Evolutionary conservation across 2,329 filamentous ascomycete genomes (phyloP).

Genomic region (Penicillium sp.): DNA sequence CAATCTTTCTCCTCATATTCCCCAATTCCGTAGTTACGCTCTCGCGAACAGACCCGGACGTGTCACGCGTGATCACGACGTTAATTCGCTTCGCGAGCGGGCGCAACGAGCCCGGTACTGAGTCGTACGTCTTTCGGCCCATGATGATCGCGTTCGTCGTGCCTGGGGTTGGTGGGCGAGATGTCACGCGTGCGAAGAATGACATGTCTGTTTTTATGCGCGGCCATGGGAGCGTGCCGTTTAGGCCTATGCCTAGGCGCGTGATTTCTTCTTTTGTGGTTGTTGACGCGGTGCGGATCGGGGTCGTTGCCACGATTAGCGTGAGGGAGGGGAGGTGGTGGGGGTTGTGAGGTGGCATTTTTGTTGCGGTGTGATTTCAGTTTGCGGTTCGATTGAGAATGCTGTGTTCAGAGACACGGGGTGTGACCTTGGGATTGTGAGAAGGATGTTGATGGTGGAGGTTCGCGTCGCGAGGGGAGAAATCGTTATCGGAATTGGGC

Average conservation of each 20-base stretch:
- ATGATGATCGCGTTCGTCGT: constrained; percentile 78
- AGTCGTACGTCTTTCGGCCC: constrained; percentile 97
- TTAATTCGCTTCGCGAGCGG: constrained; percentile 79
- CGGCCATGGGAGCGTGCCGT: constrained; percentile 81
- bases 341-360: constrained; percentile 22
- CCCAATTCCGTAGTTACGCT: constrained; percentile 36
- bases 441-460: background rate
- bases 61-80: constrained; percentile 66
- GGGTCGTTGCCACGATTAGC: constrained; percentile 87
- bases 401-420: background rate
- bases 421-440: background rate
- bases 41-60: constrained; percentile 26
- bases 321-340: constrained; percentile 59
- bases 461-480: constrained; percentile 3
- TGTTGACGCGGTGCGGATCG: constrained; percentile 44
- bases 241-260: constrained; percentile 80
- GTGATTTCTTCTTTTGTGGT: constrained; percentile 66
- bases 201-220: constrained; percentile 87
- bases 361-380: background rate
- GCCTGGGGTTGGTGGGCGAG: constrained; percentile 45
- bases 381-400: background rate
- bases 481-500: background rate
- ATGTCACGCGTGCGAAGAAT: constrained; percentile 90
- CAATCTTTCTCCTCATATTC: constrained; percentile 24
- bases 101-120: constrained; percentile 73